phyloP scores from a whole-genome alignment of 176 grass and related monocot genomes.

The Aegilops bicornis region DNA sequence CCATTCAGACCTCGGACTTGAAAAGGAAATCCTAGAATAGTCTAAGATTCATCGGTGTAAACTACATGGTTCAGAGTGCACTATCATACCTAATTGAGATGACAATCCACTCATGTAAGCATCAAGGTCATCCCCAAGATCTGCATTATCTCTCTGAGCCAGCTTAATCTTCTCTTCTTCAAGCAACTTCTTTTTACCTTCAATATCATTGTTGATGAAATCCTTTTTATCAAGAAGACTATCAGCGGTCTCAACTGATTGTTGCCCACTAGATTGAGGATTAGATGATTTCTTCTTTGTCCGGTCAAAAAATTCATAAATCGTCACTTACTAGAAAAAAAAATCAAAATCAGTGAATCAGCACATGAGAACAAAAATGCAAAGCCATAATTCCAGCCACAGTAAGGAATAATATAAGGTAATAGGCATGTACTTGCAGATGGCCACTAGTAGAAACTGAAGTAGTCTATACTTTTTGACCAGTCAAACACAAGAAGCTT shows the following conservation, averaged over 20 bases:
- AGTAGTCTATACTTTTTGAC: not conserved
- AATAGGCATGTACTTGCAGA: conserved; percentile 15
- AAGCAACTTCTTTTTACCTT: conserved; percentile 73
- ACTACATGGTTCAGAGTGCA: not conserved
- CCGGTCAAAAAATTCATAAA: conserved; percentile 96
- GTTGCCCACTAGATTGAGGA: conserved; percentile 55
- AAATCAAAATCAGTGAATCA: conserved; percentile 28
- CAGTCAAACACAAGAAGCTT: not conserved
- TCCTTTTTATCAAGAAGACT: conserved; percentile 94
- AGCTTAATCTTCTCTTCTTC: conserved; percentile 75
- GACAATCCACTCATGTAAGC: conserved; percentile 93
- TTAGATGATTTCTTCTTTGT: conserved; percentile 69
- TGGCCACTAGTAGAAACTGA: not conserved
- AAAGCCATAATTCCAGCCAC: not conserved
- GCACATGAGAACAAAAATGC: conserved; percentile 4
- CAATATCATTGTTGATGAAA: conserved; percentile 63
- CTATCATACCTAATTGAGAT: conserved; percentile 81
- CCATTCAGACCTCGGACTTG: not conserved
- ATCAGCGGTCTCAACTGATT: conserved; percentile 91
- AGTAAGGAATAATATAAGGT: not conserved
- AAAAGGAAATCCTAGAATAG: conserved; percentile 22
- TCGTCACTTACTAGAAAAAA: conserved; percentile 75
- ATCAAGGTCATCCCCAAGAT: conserved; percentile 88
- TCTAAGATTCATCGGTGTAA: not conserved
- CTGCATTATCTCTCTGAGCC: conserved; percentile 28